These are phyloP conservation scores for Paragyromitra xinjiangensis DNA, from an alignment of 495 filamentous ascomycete species.

Conservation along the genomic window DNA sequence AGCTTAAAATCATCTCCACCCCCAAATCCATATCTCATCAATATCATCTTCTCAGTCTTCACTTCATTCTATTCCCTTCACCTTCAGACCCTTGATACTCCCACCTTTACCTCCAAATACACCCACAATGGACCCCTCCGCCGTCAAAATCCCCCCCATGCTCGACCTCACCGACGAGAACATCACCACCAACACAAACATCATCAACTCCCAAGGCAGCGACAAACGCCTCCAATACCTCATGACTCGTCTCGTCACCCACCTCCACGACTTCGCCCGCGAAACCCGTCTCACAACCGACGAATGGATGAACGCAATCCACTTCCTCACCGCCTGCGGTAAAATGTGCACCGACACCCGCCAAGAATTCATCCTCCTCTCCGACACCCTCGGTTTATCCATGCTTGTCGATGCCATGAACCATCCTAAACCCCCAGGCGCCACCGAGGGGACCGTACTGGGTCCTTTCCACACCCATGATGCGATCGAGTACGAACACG, in stretches of 20 bases:
- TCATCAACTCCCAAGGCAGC: slow-evolving; percentile 75
- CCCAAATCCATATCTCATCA: not conserved
- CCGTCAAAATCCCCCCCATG: slow-evolving; percentile 67
- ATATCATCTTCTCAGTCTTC: not conserved
- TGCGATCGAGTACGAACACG: slow-evolving; percentile 71
- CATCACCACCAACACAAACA: slow-evolving; percentile 79
- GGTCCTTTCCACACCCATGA: slow-evolving; percentile 96
- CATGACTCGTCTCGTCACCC: slow-evolving; percentile 75
- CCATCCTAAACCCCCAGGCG: slow-evolving; percentile 79
- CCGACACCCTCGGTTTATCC: slow-evolving; percentile 88
- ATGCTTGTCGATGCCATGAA: slow-evolving; percentile 90
- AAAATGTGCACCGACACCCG: slow-evolving; percentile 77
- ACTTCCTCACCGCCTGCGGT: slow-evolving; percentile 76
- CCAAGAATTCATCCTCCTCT: slow-evolving; percentile 94
- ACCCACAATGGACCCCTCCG: slow-evolving; percentile 64
- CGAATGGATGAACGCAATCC: slow-evolving; percentile 80
- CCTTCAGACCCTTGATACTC: not conserved
- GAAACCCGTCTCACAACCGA: slow-evolving; percentile 79
- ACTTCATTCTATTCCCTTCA: not conserved
- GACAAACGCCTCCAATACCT: slow-evolving; percentile 75
- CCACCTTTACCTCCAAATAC: not conserved
- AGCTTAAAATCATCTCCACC: not conserved
- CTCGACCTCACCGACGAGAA: slow-evolving; percentile 82
- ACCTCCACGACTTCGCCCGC: slow-evolving; percentile 84
- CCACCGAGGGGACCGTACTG: slow-evolving; percentile 88